Base-by-base conservation (phyloP, 164 flowering plant genomes). In the Piper betle region DNA sequence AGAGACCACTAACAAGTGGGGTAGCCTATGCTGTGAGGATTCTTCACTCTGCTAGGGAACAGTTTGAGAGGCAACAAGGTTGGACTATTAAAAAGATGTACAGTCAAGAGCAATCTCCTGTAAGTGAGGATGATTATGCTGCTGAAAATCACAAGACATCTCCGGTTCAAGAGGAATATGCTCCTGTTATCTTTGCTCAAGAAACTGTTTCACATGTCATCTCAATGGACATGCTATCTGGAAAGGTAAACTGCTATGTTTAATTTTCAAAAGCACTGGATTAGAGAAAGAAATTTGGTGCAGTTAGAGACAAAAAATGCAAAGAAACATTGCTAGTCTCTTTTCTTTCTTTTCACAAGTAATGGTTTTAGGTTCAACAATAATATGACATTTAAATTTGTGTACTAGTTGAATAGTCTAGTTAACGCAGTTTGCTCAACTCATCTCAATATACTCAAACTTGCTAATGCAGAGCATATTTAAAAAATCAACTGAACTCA, bases 1-100 rank as follows among this genome's bases (percentile, higher is more conserved):
- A 94, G 81, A 82, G 99, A 77, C 99, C 97, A 6, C 83, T 94
- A 39, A 88, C 92, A 8, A 87, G 96, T 71, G 95, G 96, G 2
- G 99, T 94, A 59, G 99, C 99, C 46, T 94, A 94, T 84, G 99
- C 99, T 42, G 89, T 82, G 42, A 81, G 80, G 74, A 96, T 94
- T 41, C 89, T 88, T 59, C 88, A 85, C 69, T 77, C 91, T 5
- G 96, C 86, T 61, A 80, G 97, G 68, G 95, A 85, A 71, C 75
- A 78, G 62, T 91, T 94, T 58, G 97, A 89, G 83, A 81, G 69
- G 67, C 82, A 83, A 69, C 96, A 89, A 43, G 96, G 96, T 11
- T 92, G 99, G 99, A 81, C 81, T 15, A 90, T 93, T 39, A 88
- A 84, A 80, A 81, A 75, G 64, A 90, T 93, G 97, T 82, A 87